Base-by-base conservation (phyloP, 306 rosid species). In the Prunus mira region DNA sequence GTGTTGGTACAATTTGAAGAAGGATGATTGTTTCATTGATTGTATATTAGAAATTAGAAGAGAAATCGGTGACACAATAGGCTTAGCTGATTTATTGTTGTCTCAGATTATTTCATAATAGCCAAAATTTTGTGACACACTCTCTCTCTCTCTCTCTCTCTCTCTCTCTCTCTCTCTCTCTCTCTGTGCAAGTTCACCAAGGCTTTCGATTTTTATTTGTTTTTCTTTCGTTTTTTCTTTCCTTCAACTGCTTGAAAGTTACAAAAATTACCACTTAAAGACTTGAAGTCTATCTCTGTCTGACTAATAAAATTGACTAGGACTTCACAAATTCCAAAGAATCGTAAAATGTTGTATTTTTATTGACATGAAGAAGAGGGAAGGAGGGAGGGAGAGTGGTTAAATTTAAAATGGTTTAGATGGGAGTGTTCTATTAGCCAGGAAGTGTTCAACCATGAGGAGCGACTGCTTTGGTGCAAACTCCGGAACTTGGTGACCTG, bases 401-500 rank as follows among this genome's bases (percentile, higher is more conserved):
- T 8, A 49, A n/a, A 19, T 12, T 34, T 72, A 83, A 60, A 66
- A 83, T 47, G 89, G 82, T 20, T 50, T 52, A 64, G 80, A 12
- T 78, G 84, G 87, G 67, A 86, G 69, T 22, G 52, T 72, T 51
- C 9, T 64, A 58, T 78, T 49, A 51, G 80, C 69, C 65, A 86
- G 27, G 75, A 81, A 86, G 63, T 86, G 86, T 24, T 61, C 65
- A 1, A 86, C 12, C 20, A 83, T 80, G 9, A 55, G 32, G 34
- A 86, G 84, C 17, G 87, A 66, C 80, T 79, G 79, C 76, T 19
- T 81, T 19, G 90, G 90, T 19, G 75, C 71, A 66, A 76, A 76
- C 1, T 19, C 6, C 10, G 90, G 87, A 73, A 86, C 90, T 82
- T 83, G 71, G 51, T 83, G 90, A 41, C 90, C 90, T 9, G 90